A percentile compares a stretch with the other conserved stretches of the same genome.
phyloP scores from a whole-genome alignment of 805 yeast species.

The Yamadazyma sp. region DNA sequence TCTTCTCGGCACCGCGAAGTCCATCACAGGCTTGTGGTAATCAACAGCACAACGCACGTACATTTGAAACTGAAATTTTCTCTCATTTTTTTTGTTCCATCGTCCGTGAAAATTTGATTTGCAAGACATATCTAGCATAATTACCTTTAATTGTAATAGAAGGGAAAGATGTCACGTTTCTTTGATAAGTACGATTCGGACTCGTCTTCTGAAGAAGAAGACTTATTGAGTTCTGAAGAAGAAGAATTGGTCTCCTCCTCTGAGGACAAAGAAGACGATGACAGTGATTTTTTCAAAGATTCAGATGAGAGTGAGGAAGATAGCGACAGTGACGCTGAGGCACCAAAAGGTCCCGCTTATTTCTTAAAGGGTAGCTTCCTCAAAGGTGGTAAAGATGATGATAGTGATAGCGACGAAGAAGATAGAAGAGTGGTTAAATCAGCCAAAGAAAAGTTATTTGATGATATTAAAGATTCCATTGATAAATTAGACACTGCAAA shows the following conservation, averaged over 20 bases:
- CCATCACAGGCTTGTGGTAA: conserved; percentile 12
- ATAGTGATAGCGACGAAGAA: conserved; percentile 58
- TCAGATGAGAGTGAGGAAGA: conserved; percentile 32
- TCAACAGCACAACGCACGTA: conserved; percentile 6
- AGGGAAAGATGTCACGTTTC: conserved; percentile 79
- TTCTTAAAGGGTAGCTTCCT: conserved; percentile 52
- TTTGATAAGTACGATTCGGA: conserved; percentile 67
- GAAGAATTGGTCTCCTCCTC: conserved; percentile 47
- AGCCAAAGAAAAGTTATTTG: conserved; percentile 88
- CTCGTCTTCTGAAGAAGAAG: conserved; percentile 53
- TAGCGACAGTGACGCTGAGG: conserved; percentile 30
- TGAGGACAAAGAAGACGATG: conserved; percentile 37
- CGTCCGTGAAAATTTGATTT: conserved; percentile 29
- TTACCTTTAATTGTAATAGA: conserved; percentile 5
- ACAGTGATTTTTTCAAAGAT: conserved; percentile 17
- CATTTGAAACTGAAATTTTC: conserved; percentile 8
- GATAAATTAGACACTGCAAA: conserved; percentile 68
- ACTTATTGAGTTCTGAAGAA: conserved; percentile 52
- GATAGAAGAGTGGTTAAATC: conserved; percentile 86
- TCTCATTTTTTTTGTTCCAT: conserved; percentile 20
- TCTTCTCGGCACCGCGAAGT: no score
- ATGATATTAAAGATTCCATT: conserved; percentile 72
- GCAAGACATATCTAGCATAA: no score
- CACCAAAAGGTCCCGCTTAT: conserved; percentile 51
- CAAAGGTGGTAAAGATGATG: conserved; percentile 41